A percentile compares a stretch with the other conserved stretches of the same genome.
Conservation (phyloP, 352 stramenopile genomes). For the Globisporangium rhizosaccharum region DNA sequence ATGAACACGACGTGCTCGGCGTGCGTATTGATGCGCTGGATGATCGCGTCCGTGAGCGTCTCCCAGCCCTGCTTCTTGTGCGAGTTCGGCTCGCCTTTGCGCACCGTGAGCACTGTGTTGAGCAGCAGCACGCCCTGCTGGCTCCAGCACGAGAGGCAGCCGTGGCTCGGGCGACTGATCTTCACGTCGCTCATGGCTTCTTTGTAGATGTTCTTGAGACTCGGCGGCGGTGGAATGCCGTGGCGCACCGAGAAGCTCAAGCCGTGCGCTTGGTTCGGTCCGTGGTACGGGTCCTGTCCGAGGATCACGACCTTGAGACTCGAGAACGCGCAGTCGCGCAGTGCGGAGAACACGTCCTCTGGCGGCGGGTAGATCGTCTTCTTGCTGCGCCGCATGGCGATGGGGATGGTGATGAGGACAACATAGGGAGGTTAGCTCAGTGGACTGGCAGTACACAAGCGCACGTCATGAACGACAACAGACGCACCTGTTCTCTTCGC, state of each 20-base stretch:
- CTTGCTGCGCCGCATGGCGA: slow-evolving; percentile 24
- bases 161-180: slow-evolving; percentile 79
- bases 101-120: slow-evolving; percentile 97
- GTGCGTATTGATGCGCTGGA: slow-evolving; percentile 77
- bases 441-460: too few species aligned
- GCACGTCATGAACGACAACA: too few species aligned
- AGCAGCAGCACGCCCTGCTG: slow-evolving; percentile 96
- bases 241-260: slow-evolving; percentile 90
- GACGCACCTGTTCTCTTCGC: slow-evolving; percentile 36
- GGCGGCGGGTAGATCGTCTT: slow-evolving; percentile 85
- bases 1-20: slow-evolving; percentile 94
- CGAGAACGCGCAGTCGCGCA: slow-evolving; percentile 87
- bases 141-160: slow-evolving; percentile 91
- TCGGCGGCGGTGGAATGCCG: slow-evolving; percentile 89
- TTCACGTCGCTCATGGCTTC: slow-evolving; percentile 85
- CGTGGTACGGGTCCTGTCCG: slow-evolving; percentile 91
- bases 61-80: slow-evolving; percentile 97
- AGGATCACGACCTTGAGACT: slow-evolving; percentile 92
- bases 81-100: slow-evolving; percentile 87
- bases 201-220: slow-evolving; percentile 98
- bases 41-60: slow-evolving; percentile 94
- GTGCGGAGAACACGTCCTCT: slow-evolving; percentile 82
- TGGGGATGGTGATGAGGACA: not conserved
- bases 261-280: slow-evolving; percentile 78
- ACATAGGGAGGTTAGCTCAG: too few species aligned